These are phyloP conservation scores for Discostella pseudostelligera DNA, from an alignment of 108 stramenopile genomes.

Conservation along the genomic window DNA sequence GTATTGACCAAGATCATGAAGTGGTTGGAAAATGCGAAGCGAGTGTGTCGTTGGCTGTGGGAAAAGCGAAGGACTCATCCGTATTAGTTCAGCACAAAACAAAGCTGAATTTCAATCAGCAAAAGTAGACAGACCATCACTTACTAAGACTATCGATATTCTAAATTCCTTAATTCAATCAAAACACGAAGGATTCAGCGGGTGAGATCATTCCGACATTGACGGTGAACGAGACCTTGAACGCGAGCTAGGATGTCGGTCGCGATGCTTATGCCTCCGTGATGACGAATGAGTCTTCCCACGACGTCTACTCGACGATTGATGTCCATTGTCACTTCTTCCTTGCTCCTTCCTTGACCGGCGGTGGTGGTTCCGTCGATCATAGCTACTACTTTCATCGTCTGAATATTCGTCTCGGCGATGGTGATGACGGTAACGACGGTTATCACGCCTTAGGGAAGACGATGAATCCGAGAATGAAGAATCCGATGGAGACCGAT, in stretches of 20 bases:
- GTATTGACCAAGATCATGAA: constrained; percentile 15
- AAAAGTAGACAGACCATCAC: too few relatives aligned
- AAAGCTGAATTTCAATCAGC: too few relatives aligned
- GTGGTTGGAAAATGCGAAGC: constrained; percentile 8
- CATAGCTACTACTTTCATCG: not conserved
- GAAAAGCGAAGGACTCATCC: constrained; percentile 26
- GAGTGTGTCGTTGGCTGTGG: constrained; percentile 16
- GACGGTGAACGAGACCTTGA: constrained; percentile 13
- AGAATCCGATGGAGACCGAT: constrained; percentile 15
- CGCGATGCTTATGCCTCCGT: constrained; percentile 1
- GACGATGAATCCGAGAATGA: constrained; percentile 12
- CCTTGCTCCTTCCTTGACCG: constrained; percentile 8
- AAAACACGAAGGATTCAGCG: too few relatives aligned
- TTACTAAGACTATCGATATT: too few relatives aligned
- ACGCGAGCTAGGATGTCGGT: not conserved
- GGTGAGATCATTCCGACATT: constrained; percentile 3
- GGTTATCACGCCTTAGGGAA: not conserved
- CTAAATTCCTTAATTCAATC: too few relatives aligned
- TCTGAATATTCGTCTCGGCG: not conserved
- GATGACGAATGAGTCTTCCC: constrained; percentile 6
- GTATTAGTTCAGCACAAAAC: not conserved
- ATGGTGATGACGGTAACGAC: not conserved
- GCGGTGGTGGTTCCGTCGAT: not conserved
- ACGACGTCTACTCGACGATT: constrained; percentile 6
- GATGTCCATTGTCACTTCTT: constrained; percentile 5